phyloP scores from a whole-genome alignment of 495 filamentous ascomycete species.

The Penicillium robsamsonii region DNA sequence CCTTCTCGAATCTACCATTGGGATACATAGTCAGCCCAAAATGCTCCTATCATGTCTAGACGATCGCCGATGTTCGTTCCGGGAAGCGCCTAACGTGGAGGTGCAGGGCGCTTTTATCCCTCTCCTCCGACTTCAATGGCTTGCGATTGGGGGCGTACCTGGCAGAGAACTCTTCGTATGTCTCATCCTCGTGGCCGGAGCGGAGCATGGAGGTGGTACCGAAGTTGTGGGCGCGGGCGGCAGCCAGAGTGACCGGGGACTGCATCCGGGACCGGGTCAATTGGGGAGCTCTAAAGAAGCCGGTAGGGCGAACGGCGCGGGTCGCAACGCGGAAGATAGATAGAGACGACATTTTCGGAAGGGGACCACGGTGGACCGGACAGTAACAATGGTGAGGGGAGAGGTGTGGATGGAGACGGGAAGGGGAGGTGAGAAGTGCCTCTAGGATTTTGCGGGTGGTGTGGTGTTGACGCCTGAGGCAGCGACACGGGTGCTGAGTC shows the following conservation, averaged over 20 bases:
- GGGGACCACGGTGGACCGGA: constrained; percentile 25
- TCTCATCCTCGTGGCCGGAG: constrained; percentile 78
- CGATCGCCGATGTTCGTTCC: constrained; percentile 11
- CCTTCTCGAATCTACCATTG: constrained; percentile 87
- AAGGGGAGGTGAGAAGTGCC: constrained; percentile 38
- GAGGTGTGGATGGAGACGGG: constrained; percentile 30
- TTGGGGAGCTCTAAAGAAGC: constrained; percentile 58
- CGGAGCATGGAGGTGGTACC: constrained; percentile 62
- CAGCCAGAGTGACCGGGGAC: constrained; percentile 50
- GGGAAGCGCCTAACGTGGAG: constrained; percentile 13
- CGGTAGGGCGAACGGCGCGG: constrained; percentile 61
- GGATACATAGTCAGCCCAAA: constrained; percentile 21
- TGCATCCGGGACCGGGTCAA: constrained; percentile 58
- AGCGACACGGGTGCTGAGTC: constrained; percentile 17
- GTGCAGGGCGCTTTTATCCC: constrained; percentile 5
- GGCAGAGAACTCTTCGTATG: constrained; percentile 97
- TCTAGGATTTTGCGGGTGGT: constrained; percentile 52
- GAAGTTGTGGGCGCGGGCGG: constrained; percentile 58
- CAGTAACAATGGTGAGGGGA: constrained; percentile 33
- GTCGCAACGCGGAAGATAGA: constrained; percentile 68
- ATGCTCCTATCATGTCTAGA: constrained; percentile 8
- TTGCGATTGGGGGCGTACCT: constrained; percentile 62
- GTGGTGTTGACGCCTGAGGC: constrained; percentile 41
- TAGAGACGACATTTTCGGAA: constrained; percentile 59
- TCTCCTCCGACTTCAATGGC: constrained; percentile 30